A percentile compares a stretch with the other conserved stretches of the same genome.
Conservation (phyloP, 805 yeast genomes). For the Nakazawaea pomicola region DNA sequence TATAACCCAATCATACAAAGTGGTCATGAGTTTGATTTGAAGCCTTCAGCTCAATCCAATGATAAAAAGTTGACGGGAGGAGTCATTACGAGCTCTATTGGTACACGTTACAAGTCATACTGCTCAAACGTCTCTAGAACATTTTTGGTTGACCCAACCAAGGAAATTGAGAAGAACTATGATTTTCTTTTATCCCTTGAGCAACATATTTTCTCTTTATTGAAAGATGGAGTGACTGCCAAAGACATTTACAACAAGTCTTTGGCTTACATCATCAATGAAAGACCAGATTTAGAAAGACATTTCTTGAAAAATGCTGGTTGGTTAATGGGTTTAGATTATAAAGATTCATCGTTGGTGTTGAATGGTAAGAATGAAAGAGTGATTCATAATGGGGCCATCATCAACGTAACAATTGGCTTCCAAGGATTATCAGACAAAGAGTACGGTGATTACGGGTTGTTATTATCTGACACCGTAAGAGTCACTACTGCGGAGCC, state of each 20-base stretch:
- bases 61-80: slow-evolving; percentile 65
- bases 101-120: slow-evolving; percentile 82
- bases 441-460: slow-evolving; percentile 57
- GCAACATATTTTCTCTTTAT: slow-evolving; percentile 48
- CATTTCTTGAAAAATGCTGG: slow-evolving; percentile 79
- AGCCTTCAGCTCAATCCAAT: slow-evolving; percentile 76
- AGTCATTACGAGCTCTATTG: slow-evolving; percentile 77
- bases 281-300: slow-evolving; percentile 59
- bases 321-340: slow-evolving; percentile 85
- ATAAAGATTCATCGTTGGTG: slow-evolving; percentile 72
- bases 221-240: slow-evolving; percentile 68
- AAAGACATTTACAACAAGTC: slow-evolving; percentile 63
- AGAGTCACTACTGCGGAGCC: slow-evolving; percentile 62
- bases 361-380: slow-evolving; percentile 72
- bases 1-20: slow-evolving; percentile 88
- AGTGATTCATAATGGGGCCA: slow-evolving; percentile 62
- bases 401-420: slow-evolving; percentile 73
- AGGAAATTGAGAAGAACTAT: slow-evolving; percentile 72
- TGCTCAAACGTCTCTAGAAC: slow-evolving; percentile 87
- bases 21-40: slow-evolving; percentile 79
- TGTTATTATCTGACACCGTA: slow-evolving; percentile 77
- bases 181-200: slow-evolving; percentile 72
- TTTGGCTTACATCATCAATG: slow-evolving; percentile 50
- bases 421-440: slow-evolving; percentile 55
- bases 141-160: slow-evolving; percentile 83